These are phyloP conservation scores for Serendipita vermifera DNA, from an alignment of 768 basidiomycete genomes.

Conservation along the genomic window DNA sequence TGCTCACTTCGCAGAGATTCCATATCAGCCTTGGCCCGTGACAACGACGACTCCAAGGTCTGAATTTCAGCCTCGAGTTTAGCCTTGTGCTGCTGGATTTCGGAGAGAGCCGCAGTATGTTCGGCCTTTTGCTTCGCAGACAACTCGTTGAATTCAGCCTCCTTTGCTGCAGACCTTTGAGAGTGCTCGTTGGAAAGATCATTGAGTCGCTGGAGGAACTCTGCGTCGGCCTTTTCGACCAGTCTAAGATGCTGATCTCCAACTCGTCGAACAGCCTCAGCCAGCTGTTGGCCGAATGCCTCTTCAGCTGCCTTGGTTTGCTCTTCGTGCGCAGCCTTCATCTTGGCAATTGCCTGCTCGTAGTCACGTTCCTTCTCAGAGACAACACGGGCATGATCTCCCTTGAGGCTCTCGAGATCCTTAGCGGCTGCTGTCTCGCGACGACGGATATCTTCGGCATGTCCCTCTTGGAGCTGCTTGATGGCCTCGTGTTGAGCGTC, in stretches of 20 bases:
- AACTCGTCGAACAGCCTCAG: not conserved
- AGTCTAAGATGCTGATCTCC: constrained; percentile 5
- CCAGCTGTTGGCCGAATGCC: constrained; percentile 1
- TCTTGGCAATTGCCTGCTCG: constrained; percentile 23
- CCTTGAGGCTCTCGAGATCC: constrained; percentile 51
- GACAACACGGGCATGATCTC: constrained; percentile 44
- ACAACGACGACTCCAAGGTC: not conserved
- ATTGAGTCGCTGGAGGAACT: constrained; percentile 52
- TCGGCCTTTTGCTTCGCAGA: constrained; percentile 26
- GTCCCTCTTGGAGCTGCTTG: constrained; percentile 57
- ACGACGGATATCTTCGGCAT: constrained; percentile 47
- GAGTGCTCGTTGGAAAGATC: constrained; percentile 52
- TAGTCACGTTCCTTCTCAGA: constrained; percentile 51
- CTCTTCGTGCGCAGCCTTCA: constrained; percentile 26
- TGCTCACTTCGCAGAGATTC: not conserved
- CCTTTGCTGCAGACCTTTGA: constrained; percentile 38
- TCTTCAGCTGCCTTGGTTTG: constrained; percentile 4
- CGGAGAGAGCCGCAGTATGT: constrained; percentile 19
- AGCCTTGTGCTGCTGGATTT: constrained; percentile 9
- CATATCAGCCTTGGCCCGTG: constrained; percentile 1
- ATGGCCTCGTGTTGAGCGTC: constrained; percentile 50
- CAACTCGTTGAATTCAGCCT: constrained; percentile 42
- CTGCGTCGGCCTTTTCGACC: constrained; percentile 31
- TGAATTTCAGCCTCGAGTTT: constrained; percentile 11
- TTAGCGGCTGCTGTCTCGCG: constrained; percentile 54